Percentiles rank a stretch among this genome's conserved stretches.
phyloP scores from a whole-genome alignment of 352 stramenopile species.

The Blastocystis sp. region DNA sequence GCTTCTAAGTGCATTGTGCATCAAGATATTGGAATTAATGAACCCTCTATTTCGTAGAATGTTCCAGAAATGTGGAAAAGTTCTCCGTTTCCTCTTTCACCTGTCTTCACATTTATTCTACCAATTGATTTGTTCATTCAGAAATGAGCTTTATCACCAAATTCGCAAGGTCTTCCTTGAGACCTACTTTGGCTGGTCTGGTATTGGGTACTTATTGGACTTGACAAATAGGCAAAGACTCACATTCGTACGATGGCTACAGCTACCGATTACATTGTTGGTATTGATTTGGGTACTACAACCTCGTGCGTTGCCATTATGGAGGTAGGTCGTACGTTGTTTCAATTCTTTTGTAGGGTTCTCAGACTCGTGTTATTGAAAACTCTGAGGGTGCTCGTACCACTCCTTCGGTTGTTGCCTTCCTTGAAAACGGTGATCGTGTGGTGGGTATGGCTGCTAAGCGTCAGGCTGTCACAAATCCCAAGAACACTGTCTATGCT shows the following conservation, averaged over 20 bases:
- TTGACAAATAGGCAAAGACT: constrained; percentile 16
- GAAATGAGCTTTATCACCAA: constrained; percentile 50
- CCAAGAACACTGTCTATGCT: constrained; percentile 91
- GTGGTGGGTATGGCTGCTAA: constrained; percentile 87
- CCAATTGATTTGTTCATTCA: background rate
- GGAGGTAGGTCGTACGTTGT: constrained; percentile 66
- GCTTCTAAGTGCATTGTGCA: too few species aligned
- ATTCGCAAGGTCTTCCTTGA: background rate
- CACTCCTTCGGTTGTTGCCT: constrained; percentile 89
- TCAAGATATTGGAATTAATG: background rate
- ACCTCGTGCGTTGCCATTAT: constrained; percentile 95
- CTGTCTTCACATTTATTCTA: background rate
- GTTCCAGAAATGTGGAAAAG: constrained; percentile 55
- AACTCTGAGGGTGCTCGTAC: constrained; percentile 90
- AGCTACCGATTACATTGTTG: constrained; percentile 76
- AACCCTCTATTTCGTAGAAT: background rate
- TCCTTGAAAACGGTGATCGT: constrained; percentile 81
- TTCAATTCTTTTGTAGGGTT: constrained; percentile 63
- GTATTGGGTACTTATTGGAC: background rate
- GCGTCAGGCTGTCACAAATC: constrained; percentile 87
- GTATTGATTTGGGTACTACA: constrained; percentile 99
- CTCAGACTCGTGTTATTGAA: constrained; percentile 85
- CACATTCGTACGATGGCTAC: constrained; percentile 31
- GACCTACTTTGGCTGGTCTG: constrained; percentile 12
- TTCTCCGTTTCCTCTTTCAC: constrained; percentile 31